These are phyloP conservation scores for Phytophthora pseudosyringae DNA, from an alignment of 352 stramenopile genomes.

Conservation along the genomic window DNA sequence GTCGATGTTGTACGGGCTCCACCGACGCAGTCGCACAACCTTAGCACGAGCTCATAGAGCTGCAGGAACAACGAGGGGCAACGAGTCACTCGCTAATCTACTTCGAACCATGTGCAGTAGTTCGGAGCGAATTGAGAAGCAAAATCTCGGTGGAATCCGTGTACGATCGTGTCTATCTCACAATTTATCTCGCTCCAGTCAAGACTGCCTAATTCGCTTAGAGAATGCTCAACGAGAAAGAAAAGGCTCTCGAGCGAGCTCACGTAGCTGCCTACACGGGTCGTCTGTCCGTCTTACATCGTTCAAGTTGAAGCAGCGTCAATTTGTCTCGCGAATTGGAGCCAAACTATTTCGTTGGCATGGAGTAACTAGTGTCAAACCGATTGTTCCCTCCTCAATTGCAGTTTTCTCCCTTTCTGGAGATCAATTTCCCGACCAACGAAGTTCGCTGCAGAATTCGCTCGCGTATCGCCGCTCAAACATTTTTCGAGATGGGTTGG, in stretches of 20 bases:
- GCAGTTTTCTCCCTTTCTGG: neutral
- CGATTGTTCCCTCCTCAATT: neutral
- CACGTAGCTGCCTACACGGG: neutral
- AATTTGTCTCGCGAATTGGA: neutral
- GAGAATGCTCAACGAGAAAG: neutral
- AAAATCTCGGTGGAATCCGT: constrained; percentile 8
- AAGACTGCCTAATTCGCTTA: neutral
- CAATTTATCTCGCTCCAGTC: neutral
- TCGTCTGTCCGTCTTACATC: neutral
- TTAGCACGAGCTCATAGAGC: constrained; percentile 6
- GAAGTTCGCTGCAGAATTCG: neutral
- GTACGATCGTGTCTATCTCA: constrained; percentile 10
- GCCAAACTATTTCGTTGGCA: neutral
- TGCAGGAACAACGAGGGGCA: neutral
- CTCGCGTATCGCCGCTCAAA: constrained; percentile 17
- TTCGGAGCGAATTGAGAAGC: constrained; percentile 1
- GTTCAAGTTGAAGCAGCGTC: neutral
- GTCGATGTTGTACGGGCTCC: constrained; percentile 7
- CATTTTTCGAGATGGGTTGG: constrained; percentile 15
- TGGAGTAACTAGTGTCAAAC: neutral
- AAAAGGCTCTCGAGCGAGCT: neutral
- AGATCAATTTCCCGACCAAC: neutral
- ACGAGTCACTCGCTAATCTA: constrained; percentile 2
- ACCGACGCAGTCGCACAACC: constrained; percentile 13
- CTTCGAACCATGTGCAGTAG: constrained; percentile 17